phyloP scores from a whole-genome alignment of 768 basidiomycete species.

The Lactarius tabidus region DNA sequence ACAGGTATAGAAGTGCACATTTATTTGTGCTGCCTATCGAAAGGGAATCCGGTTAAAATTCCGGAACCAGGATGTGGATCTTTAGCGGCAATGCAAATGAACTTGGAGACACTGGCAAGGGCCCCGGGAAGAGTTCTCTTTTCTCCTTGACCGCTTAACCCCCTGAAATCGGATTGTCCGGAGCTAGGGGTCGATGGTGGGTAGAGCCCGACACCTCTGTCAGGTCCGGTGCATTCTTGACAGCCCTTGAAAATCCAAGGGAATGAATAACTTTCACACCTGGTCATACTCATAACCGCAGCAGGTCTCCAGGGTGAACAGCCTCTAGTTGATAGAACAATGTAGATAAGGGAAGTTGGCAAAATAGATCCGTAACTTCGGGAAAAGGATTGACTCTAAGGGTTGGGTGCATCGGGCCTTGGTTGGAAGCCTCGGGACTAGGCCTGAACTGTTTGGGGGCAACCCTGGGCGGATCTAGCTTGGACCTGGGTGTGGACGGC shows the following conservation, averaged over 20 bases:
- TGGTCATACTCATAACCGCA: too few species aligned
- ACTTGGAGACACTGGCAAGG: slow-evolving; percentile 55
- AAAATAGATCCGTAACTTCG: slow-evolving; percentile 81
- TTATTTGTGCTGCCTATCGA: slow-evolving; percentile 57
- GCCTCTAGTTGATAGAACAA: too few species aligned
- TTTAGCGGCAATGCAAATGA: slow-evolving; percentile 68
- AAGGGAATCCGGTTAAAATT: slow-evolving; percentile 79
- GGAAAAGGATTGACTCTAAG: slow-evolving; percentile 79
- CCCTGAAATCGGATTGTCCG: slow-evolving; percentile 71
- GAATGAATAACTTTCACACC: too few species aligned
- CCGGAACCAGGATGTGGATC: slow-evolving; percentile 71
- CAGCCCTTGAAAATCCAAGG: slow-evolving; percentile 83
- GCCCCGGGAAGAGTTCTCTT: slow-evolving; percentile 77
- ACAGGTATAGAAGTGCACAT: slow-evolving; percentile 57
- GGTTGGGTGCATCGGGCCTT: slow-evolving; percentile 75
- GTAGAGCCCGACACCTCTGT: slow-evolving; percentile 70
- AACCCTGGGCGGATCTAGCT: slow-evolving; percentile 41
- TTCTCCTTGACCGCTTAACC: slow-evolving; percentile 70
- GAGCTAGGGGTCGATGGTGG: slow-evolving; percentile 70
- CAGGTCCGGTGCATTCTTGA: slow-evolving; percentile 68
- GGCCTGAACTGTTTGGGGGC: slow-evolving; percentile 68
- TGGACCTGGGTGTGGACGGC: slow-evolving; percentile 41
- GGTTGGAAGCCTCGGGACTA: slow-evolving; percentile 65
- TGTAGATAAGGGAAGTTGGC: too few species aligned
- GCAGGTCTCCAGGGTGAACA: too few species aligned